Percentiles rank a stretch among this genome's conserved stretches.
Evolutionary conservation across 1,284 basidiomycete species (phyloP).

Genomic region (Pseudozyma sp.): DNA sequence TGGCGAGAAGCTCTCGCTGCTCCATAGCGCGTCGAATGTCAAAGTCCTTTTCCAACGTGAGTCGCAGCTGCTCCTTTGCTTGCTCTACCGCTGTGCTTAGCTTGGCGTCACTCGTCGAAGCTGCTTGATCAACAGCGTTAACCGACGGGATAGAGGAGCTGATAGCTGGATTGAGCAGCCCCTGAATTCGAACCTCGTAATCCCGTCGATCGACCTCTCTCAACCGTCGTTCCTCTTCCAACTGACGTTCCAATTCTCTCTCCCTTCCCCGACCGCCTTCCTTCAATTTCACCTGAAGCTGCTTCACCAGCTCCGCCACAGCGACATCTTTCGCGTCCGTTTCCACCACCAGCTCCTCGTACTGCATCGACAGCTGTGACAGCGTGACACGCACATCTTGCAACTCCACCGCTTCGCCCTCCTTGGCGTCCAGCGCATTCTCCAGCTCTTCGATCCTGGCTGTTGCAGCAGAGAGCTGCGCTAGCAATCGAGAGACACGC

Average conservation of each 20-base stretch:
- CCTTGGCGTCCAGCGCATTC: conserved; percentile 10
- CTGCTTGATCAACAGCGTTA: neutral
- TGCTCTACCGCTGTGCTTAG: conserved; percentile 7
- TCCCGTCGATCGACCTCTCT: conserved; percentile 35
- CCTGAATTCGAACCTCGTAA: conserved; percentile 33
- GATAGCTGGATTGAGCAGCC: neutral
- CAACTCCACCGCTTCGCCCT: conserved; percentile 8
- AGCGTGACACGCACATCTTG: conserved; percentile 15
- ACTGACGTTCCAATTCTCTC: conserved; percentile 10
- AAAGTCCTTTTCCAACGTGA: conserved; percentile 41
- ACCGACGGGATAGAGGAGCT: too few relatives aligned
- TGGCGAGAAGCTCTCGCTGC: conserved; percentile 10
- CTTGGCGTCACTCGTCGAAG: neutral
- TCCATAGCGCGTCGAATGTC: conserved; percentile 28
- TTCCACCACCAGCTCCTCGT: conserved; percentile 21
- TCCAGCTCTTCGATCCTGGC: conserved; percentile 22
- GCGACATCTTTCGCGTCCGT: conserved; percentile 21
- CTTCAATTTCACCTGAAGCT: conserved; percentile 5
- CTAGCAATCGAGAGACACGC: conserved; percentile 17
- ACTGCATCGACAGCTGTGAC: conserved; percentile 14
- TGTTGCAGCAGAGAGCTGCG: conserved; percentile 25
- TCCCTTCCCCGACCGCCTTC: neutral
- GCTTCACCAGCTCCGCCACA: conserved; percentile 10
- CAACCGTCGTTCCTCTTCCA: conserved; percentile 30
- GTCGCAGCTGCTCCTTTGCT: conserved; percentile 22